Evolutionary conservation across 176 grass and related monocot genomes (phyloP), one percentile per base, ranked within the genome.

Genomic region (Areca catechu): DNA sequence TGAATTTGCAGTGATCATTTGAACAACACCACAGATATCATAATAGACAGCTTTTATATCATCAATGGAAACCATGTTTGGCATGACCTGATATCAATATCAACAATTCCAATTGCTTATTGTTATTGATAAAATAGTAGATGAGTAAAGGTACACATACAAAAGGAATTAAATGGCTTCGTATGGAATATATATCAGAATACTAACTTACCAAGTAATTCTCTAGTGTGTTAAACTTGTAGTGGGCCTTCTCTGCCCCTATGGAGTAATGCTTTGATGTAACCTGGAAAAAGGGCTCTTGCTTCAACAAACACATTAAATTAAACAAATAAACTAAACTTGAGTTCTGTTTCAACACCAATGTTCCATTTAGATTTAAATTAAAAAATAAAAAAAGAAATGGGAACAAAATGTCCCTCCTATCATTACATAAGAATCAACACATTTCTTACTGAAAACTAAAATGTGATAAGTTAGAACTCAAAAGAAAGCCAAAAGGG

Each of bases 1-100:
- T 34, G 84, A 85, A 63, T 85, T 85, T 23, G 84, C 48, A 27
- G 83, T 83, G 70, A 92, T 80, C 75, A 77, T 92, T 67, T 51
- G 83, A 75, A 98, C 78, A 80, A 80, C 66, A 77, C 93, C 93
- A 73, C 93, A 98, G 69, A 98, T 54, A 98, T 98, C 78, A 63
- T 98, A 98, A 16, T 50, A 68, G 57, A 73, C 58, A 25, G 84
- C 75, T 69, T 77, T 83, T 70, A 98, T 88, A 69, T 88, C 87
- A 72, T 92, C 93, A 78, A 98, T 77, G 55, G 78, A 85, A 55
- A 70, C 93, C 78, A 92, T 85, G 66, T 98, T 98, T 62, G 93
- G 93, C 62, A 98, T 77, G 80, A 98, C 82, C 93, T 98, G 74
- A 4, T 14, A 17, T 4, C 0, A 57, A 22, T 22, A 65, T 62